These are phyloP conservation scores for Calonectria leucothoes DNA, from an alignment of 2,329 filamentous ascomycete genomes.

Conservation along the genomic window DNA sequence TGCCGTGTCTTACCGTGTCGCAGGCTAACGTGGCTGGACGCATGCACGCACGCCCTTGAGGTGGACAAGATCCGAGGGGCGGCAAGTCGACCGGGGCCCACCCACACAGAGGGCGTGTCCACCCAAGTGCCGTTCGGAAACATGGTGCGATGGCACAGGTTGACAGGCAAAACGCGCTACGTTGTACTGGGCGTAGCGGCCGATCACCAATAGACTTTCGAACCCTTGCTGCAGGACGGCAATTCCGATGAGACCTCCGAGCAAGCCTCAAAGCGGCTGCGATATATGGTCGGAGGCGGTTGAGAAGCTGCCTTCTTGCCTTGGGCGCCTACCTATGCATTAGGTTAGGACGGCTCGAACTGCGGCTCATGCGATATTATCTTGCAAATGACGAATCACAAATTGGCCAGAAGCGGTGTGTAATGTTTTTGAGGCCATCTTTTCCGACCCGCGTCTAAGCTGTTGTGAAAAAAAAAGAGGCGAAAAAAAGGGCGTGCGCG, in stretches of 20 bases:
- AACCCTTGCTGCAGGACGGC: not conserved
- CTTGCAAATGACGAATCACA: not conserved
- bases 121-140: not conserved
- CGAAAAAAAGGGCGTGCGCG: not conserved
- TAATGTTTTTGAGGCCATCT: not conserved
- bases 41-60: not conserved
- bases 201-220: not conserved
- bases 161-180: not conserved
- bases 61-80: not conserved
- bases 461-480: not conserved
- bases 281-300: not conserved
- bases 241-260: not conserved
- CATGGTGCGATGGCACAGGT: not conserved
- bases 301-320: not conserved
- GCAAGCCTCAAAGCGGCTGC: not conserved
- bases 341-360: not conserved
- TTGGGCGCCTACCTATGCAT: not conserved
- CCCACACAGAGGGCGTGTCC: not conserved
- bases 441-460: not conserved
- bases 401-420: not conserved
- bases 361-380: not conserved
- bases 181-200: not conserved
- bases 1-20: not conserved
- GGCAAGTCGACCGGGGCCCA: too few species aligned
- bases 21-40: not conserved